phyloP scores from a whole-genome alignment of 1,284 basidiomycete genomes.

The Phylloboletellus chloephorus region DNA sequence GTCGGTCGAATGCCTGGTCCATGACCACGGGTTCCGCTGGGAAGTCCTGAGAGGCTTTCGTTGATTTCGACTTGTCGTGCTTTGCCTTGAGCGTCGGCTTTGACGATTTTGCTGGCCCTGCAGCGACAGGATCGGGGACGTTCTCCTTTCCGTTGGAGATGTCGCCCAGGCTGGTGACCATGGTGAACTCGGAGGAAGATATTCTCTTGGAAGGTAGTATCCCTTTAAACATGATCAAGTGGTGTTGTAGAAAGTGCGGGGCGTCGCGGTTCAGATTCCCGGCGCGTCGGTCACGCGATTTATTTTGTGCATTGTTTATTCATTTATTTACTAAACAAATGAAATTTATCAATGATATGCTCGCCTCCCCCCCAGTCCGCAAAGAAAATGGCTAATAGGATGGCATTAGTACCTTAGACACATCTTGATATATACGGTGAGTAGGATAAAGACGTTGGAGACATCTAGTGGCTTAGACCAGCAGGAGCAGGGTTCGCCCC shows the following conservation, averaged over 20 bases:
- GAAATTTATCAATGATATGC: too few relatives aligned
- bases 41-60: constrained; percentile 37
- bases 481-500: constrained; percentile 28
- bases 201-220: constrained; percentile 63
- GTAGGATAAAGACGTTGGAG: constrained; percentile 19
- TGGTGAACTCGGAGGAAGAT: constrained; percentile 62
- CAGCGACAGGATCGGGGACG: constrained; percentile 34
- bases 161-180: constrained; percentile 54
- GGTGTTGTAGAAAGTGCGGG: constrained; percentile 4
- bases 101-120: constrained; percentile 22
- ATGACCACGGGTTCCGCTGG: constrained; percentile 39
- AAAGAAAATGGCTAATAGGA: constrained; percentile 15
- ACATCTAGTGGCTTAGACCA: constrained; percentile 25
- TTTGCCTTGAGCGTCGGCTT: constrained; percentile 36
- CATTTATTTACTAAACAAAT: neutral
- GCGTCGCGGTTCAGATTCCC: constrained; percentile 28
- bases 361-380: too few relatives aligned
- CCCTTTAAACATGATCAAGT: constrained; percentile 60
- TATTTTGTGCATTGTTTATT: constrained; percentile 23
- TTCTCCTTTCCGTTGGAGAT: constrained; percentile 61
- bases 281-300: constrained; percentile 33
- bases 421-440: constrained; percentile 18
- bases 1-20: constrained; percentile 64
- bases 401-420: constrained; percentile 15
- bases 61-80: constrained; percentile 31